Evolutionary conservation across 495 filamentous ascomycete species (phyloP), one percentile per base, ranked within the genome.

Genomic region (Lichenothelia convexa): DNA sequence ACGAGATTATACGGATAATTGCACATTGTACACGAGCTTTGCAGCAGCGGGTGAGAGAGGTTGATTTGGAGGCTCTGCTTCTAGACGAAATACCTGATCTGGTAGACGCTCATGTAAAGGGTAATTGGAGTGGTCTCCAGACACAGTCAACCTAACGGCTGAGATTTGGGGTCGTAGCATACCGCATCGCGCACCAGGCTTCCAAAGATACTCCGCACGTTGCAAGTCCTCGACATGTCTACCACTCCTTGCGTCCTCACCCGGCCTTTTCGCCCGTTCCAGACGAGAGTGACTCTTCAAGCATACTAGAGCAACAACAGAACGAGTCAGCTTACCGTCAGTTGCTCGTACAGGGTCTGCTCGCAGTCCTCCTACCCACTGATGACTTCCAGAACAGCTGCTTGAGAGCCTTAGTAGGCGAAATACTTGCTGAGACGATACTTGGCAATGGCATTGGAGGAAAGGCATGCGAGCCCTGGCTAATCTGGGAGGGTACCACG

Each of bases 301-400:
- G 61, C 26, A 49, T 68, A 21, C 49, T 62, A 36, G 60, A 68
- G 42, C 82, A 91, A 53, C 59, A 57, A 34, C 65, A 78, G 34
- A 85, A 87, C 50, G 85, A 94, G 58, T 64, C 66, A 15, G 63
- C 68, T 36, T 92, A 89, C 59, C 73, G 83, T 51, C 80, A 82
- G 48, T 57, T 93, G 43, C 60, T 94, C 9, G 81, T 80, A 12
- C 71, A 81, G 43, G 78, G 73, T 3, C 65, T 78, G 30, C 59
- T 97, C 30, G 77, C 82, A 3, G 60, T 93, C 30, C 62, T 95
- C 18, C 65, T 97, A 21, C 89, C 89, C 4, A 89, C 81, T 13
- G 86, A 94, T 50, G 86, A 95, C 46, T 66, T 95, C 7, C 73
- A 85, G 47, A 94, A 91, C 55, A 69, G 63, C 32, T 92, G 82